phyloP scores from a whole-genome alignment of 257 asterid species.

The Jacaranda mimosifolia region DNA sequence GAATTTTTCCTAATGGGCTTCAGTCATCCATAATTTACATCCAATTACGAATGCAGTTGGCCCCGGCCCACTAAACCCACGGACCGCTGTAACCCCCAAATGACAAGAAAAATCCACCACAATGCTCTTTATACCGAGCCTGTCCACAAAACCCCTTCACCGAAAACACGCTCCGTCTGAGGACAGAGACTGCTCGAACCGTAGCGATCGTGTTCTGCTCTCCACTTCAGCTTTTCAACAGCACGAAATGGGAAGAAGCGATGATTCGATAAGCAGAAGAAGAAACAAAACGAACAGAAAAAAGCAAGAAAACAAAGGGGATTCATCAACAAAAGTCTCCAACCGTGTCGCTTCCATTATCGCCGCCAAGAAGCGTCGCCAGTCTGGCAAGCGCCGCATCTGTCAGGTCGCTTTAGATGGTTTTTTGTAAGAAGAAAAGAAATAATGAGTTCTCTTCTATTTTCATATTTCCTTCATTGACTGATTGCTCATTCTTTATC shows the following conservation, averaged over 20 bases:
- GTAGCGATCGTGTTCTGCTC: not conserved
- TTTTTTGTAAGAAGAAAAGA: not conserved
- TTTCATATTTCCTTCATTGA: slow-evolving; percentile 1
- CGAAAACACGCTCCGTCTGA: slow-evolving; percentile 26
- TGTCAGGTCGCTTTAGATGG: slow-evolving; percentile 48
- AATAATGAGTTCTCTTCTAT: not conserved
- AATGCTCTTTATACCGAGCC: slow-evolving; percentile 16
- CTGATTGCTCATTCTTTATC: slow-evolving; percentile 9
- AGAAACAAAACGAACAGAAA: slow-evolving; percentile 49
- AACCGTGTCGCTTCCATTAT: slow-evolving; percentile 60
- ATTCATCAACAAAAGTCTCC: slow-evolving; percentile 53
- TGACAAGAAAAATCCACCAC: slow-evolving; percentile 32
- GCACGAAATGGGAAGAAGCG: slow-evolving; percentile 60
- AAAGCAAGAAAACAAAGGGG: slow-evolving; percentile 51
- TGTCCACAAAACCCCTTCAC: slow-evolving; percentile 38
- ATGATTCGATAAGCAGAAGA: slow-evolving; percentile 57
- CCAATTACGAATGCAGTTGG: not conserved
- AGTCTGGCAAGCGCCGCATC: slow-evolving; percentile 60
- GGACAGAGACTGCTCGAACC: slow-evolving; percentile 28
- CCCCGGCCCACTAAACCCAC: slow-evolving; percentile 22
- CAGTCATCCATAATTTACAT: too few relatives aligned
- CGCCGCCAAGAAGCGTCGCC: slow-evolving; percentile 73
- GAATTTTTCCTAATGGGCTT: too few relatives aligned
- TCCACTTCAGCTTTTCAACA: not conserved
- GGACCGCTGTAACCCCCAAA: not conserved